Evolutionary conservation across 2,329 filamentous ascomycete species (phyloP).

Genomic region (Leptographium flavum): DNA sequence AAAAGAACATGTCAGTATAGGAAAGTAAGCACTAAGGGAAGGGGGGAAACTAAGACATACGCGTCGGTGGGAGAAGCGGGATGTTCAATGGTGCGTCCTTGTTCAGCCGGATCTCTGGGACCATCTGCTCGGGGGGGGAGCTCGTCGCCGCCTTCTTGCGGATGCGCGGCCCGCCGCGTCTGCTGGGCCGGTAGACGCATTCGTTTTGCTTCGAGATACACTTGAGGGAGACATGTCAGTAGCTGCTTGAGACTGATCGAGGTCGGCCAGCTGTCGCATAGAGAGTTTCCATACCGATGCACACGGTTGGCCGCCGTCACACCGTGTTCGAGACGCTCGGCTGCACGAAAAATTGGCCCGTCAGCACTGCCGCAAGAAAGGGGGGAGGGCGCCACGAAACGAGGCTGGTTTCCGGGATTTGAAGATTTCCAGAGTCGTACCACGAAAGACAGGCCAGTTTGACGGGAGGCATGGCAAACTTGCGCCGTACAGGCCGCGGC

Average conservation of each 20-base stretch:
- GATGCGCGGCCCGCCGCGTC: conserved; percentile 27
- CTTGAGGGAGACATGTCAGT: too few relatives aligned
- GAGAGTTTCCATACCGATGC: conserved; percentile 8
- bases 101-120: conserved; percentile 3
- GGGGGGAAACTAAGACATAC: neutral
- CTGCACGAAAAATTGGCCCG: conserved; percentile 1
- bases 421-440: conserved; percentile 15
- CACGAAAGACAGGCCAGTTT: conserved; percentile 36
- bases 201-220: conserved; percentile 25
- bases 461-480: conserved; percentile 31
- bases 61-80: neutral
- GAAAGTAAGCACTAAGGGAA: neutral
- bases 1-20: neutral
- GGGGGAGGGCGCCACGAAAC: too few relatives aligned
- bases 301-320: conserved; percentile 12
- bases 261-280: too few relatives aligned
- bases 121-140: conserved; percentile 12
- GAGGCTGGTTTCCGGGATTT: neutral
- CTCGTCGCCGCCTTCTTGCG: conserved; percentile 23
- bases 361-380: neutral
- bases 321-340: conserved; percentile 13
- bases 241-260: too few relatives aligned
- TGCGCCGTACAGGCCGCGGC: conserved; percentile 12
- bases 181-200: conserved; percentile 28
- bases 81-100: conserved; percentile 16